Percentiles rank a stretch among this genome's conserved stretches.
Conservation (phyloP, 495 filamentous ascomycete species). For the Massariosphaeria phaeospora region DNA sequence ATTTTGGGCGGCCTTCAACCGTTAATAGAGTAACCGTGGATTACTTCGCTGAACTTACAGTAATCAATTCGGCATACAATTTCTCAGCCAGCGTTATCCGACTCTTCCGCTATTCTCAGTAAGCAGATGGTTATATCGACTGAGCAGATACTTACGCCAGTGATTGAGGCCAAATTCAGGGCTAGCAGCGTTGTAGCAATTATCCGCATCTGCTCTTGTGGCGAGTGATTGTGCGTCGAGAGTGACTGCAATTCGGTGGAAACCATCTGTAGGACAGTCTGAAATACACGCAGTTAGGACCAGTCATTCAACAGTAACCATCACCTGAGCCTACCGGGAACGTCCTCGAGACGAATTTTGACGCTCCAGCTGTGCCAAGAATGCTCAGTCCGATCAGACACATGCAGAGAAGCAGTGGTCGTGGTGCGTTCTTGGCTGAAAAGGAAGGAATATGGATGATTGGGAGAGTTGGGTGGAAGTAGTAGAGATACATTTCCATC, state of each 20-base stretch:
- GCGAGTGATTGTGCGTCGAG: conserved; percentile 39
- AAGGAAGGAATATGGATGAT: conserved; percentile 52
- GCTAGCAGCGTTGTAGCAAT: conserved; percentile 49
- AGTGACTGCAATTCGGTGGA: conserved; percentile 43
- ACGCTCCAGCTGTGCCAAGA: conserved; percentile 48
- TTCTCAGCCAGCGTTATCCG: conserved; percentile 48
- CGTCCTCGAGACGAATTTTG: conserved; percentile 46
- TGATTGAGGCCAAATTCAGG: conserved; percentile 49
- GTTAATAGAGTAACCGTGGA: neutral
- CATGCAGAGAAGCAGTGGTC: conserved; percentile 48
- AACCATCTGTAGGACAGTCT: conserved; percentile 45
- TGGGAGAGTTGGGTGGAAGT: conserved; percentile 49
- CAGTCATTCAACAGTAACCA: conserved; percentile 8
- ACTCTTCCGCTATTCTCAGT: conserved; percentile 40
- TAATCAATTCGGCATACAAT: conserved; percentile 50
- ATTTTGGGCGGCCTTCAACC: conserved; percentile 46
- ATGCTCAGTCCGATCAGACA: conserved; percentile 51
- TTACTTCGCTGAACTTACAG: conserved; percentile 37
- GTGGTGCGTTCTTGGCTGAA: conserved; percentile 45
- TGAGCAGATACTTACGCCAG: conserved; percentile 41
- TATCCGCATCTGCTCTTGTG: conserved; percentile 43
- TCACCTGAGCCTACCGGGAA: conserved; percentile 42
- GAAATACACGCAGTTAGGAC: neutral
- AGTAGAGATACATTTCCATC: conserved; percentile 51
- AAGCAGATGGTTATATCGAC: conserved; percentile 17